A percentile compares a stretch with the other conserved stretches of the same genome.
phyloP scores from a whole-genome alignment of 1,284 basidiomycete species.

The Austroboletus olivaceoglutinosus region DNA sequence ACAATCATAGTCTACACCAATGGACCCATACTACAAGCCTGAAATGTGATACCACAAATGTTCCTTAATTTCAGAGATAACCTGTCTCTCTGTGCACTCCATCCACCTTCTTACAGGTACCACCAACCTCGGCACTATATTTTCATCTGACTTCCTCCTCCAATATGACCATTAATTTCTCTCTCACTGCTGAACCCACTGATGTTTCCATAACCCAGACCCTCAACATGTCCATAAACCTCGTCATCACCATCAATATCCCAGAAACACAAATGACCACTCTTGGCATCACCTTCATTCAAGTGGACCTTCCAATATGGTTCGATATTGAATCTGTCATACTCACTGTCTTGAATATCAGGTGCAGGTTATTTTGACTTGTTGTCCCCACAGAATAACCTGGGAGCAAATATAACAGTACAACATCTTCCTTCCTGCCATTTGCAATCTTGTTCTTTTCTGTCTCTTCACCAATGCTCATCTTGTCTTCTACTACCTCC shows the following conservation, averaged over 20 bases:
- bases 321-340: slow-evolving; percentile 44
- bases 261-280: slow-evolving; percentile 39
- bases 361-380: slow-evolving; percentile 33
- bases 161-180: slow-evolving; percentile 51
- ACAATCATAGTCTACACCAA: slow-evolving; percentile 37
- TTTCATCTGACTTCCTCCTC: slow-evolving; percentile 48
- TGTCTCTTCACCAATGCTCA: slow-evolving; percentile 35
- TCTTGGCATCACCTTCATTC: slow-evolving; percentile 43
- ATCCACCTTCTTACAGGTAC: not conserved
- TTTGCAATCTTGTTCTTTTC: slow-evolving; percentile 41
- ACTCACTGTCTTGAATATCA: slow-evolving; percentile 39
- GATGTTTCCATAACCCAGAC: slow-evolving; percentile 23
- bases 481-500: slow-evolving; percentile 22
- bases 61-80: slow-evolving; percentile 53
- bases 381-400: not conserved
- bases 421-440: slow-evolving; percentile 42
- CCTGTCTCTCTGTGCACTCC: not conserved
- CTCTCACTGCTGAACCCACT: slow-evolving; percentile 40
- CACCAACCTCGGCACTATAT: slow-evolving; percentile 44
- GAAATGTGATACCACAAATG: slow-evolving; percentile 49
- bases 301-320: slow-evolving; percentile 23
- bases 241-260: slow-evolving; percentile 39
- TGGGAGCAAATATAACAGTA: slow-evolving; percentile 22
- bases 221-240: slow-evolving; percentile 32
- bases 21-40: slow-evolving; percentile 36